Conservation (phyloP, 306 rosid genomes). For the Vicia faba region DNA sequence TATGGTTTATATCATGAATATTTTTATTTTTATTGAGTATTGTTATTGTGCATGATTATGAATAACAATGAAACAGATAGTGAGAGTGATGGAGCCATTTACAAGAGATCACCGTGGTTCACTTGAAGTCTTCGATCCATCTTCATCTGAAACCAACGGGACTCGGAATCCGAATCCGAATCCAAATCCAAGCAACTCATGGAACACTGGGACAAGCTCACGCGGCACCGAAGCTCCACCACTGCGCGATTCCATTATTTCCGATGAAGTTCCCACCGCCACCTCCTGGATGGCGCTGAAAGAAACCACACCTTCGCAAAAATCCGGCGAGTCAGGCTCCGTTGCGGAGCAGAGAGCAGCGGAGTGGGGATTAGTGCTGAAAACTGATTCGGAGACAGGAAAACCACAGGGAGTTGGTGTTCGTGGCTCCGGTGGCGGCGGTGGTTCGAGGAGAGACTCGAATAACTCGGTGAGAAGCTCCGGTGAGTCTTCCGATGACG, state of each 20-base stretch:
- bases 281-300: constrained; percentile 89
- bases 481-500: constrained; percentile 66
- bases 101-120: constrained; percentile 78
- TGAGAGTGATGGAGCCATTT: constrained; percentile 54
- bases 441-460: constrained; percentile 64
- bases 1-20: background rate
- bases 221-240: background rate
- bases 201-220: constrained; percentile 55
- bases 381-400: constrained; percentile 81
- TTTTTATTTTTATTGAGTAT: too few species aligned
- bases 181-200: constrained; percentile 35
- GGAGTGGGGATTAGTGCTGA: constrained; percentile 93
- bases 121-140: constrained; percentile 88
- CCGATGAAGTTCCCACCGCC: constrained; percentile 45
- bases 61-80: constrained; percentile 27
- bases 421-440: constrained; percentile 52
- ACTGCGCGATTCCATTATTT: constrained; percentile 13
- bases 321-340: background rate
- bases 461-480: constrained; percentile 67
- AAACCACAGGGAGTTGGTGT: constrained; percentile 74
- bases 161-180: background rate
- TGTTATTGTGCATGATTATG: background rate
- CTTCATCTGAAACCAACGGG: constrained; percentile 35
- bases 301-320: constrained; percentile 43
- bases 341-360: constrained; percentile 81